Evolutionary conservation across 2,329 filamentous ascomycete genomes (phyloP), one percentile per base, ranked within the genome.

Genomic region (Fusarium sororula): DNA sequence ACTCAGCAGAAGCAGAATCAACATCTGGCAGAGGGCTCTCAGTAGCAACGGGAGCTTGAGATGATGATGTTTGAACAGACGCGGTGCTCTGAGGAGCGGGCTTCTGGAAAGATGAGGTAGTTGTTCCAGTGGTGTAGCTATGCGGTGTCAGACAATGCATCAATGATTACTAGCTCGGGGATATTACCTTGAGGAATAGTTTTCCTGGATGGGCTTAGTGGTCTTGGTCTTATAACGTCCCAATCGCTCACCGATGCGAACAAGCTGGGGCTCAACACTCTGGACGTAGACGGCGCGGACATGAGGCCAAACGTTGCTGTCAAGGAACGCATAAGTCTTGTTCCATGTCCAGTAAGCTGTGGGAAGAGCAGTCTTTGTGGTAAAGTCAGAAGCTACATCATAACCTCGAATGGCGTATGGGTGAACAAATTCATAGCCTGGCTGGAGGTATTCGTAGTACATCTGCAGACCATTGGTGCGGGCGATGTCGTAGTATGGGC

Each of bases 221-320:
- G 78, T 76, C 68, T 82, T 82, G 26, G 83, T 53, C 73, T 87
- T 91, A 82, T 95, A 94, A 54, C 93, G 88, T 45, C 95, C 95
- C 17, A 99, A 88, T 51, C 95, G 91, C 84, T 98, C 93, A 18
- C 94, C 94, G 78, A 99, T 98, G 78, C 95, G 94, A 64, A 96
- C 90, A 20, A 99, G 88, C 82, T 99, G 97, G 20, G 97, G 97
- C 84, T 98, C 95, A 7, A 99, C 95, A 77, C 97, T 98, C 79
- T 98, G 92, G 17, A 92, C 90, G 79, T 98, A 98, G 10, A 98
- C 84, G 20, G 93, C 88, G 32, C 93, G 90, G 17, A 98, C 72
- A 73, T 93, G 92, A 5, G 96, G 96, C 92, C 94, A 96, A 22
- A 98, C 85, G 5, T 91, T 92, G 53, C 90, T 89, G 66, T 94